These are phyloP conservation scores for Cordia subcordata DNA, from an alignment of 257 asterid species.

Conservation along the genomic window DNA sequence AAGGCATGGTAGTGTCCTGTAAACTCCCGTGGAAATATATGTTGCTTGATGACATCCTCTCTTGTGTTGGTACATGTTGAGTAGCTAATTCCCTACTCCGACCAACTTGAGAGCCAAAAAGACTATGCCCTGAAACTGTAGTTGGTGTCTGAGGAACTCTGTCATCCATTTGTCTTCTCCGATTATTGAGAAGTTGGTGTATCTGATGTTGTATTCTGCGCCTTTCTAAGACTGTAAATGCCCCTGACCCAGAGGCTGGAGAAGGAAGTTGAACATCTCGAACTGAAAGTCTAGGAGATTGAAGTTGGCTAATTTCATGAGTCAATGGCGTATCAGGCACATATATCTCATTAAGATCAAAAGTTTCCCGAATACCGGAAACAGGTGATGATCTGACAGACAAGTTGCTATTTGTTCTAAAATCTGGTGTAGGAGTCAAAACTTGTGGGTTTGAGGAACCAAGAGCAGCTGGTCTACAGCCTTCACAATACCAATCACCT, in stretches of 20 bases:
- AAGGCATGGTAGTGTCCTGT: constrained; percentile 20
- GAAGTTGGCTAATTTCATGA: constrained; percentile 36
- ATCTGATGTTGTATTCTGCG: constrained; percentile 71
- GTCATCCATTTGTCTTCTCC: constrained; percentile 48
- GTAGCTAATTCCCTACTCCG: constrained; percentile 29
- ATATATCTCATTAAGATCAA: constrained; percentile 70
- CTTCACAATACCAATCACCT: constrained; percentile 94
- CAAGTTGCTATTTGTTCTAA: constrained; percentile 32
- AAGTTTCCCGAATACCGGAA: constrained; percentile 47
- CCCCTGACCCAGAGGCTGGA: constrained; percentile 51
- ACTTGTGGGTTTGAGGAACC: constrained; percentile 44
- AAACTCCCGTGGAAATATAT: constrained; percentile 34
- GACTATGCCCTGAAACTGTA: constrained; percentile 29
- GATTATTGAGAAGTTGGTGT: constrained; percentile 39
- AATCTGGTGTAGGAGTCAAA: constrained; percentile 38
- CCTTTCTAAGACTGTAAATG: constrained; percentile 58
- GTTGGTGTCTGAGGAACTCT: constrained; percentile 17
- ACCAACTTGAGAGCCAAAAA: constrained; percentile 40
- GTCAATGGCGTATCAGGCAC: constrained; percentile 65
- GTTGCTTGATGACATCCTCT: constrained; percentile 22
- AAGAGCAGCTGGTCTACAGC: constrained; percentile 74
- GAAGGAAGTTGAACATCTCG: constrained; percentile 51
- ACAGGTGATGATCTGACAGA: constrained; percentile 47
- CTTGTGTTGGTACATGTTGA: constrained; percentile 24
- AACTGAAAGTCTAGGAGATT: constrained; percentile 36